These are phyloP conservation scores for Keqinozyma sinolaborantium DNA, from an alignment of 1,139 yeast genomes.

Conservation along the genomic window DNA sequence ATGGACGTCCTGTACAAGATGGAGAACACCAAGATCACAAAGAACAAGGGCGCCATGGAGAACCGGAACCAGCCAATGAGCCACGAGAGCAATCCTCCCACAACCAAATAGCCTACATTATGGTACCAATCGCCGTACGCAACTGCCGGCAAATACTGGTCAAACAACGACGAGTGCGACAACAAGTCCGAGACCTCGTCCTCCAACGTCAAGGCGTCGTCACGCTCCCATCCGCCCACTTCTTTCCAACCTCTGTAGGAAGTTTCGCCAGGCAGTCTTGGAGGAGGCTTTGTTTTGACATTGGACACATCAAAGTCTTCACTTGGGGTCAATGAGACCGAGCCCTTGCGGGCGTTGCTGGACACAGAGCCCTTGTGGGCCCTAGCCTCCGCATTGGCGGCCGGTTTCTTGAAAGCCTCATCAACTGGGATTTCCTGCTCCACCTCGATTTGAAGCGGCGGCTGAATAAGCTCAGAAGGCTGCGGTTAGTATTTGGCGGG, in stretches of 20 bases:
- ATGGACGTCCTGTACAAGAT: conserved; percentile 79
- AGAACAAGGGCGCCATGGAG: conserved; percentile 76
- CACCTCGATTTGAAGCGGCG: conserved; percentile 21
- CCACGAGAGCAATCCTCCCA: conserved; percentile 73
- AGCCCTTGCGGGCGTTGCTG: conserved; percentile 7
- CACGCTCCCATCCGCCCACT: conserved; percentile 80
- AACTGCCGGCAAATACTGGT: conserved; percentile 64
- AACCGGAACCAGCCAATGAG: conserved; percentile 73
- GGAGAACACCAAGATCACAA: conserved; percentile 58
- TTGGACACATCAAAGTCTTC: conserved; percentile 33
- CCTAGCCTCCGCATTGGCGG: no score
- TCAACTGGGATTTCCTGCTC: conserved; percentile 4
- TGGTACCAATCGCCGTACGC: conserved; percentile 97
- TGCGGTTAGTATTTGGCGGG: conserved; percentile 12
- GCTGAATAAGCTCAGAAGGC: conserved; percentile 22
- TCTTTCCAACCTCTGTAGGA: conserved; percentile 91
- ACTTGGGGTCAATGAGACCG: conserved; percentile 20
- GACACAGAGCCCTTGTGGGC: conserved; percentile 4
- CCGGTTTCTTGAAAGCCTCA: conserved; percentile 7
- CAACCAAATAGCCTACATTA: conserved; percentile 63
- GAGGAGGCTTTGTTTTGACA: conserved; percentile 38
- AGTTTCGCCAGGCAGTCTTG: conserved; percentile 57
- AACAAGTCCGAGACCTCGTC: conserved; percentile 70
- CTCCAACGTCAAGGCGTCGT: conserved; percentile 58
- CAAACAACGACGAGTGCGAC: conserved; percentile 66